Evolutionary conservation across 139 green algal species (phyloP), one percentile per base, ranked within the genome.

Genomic region (Chlamydomonas incerta): DNA sequence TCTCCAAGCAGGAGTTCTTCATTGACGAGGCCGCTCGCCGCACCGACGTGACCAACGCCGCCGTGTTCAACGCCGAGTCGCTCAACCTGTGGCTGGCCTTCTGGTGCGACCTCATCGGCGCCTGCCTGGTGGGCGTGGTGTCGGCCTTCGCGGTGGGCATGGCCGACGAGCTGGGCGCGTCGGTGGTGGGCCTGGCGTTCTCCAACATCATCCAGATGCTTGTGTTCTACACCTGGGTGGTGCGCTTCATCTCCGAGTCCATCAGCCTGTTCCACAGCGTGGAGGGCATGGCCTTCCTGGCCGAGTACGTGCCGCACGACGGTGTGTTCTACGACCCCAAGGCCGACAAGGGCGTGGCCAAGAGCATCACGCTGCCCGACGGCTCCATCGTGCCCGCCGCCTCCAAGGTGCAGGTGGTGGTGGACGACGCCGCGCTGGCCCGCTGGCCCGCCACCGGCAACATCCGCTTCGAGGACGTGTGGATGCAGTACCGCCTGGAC

Each of bases 11-110:
- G 65, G 65, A 67, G 21, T 58, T 87, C 88, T 86, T 79, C 31
- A 92, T 92, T 18, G 72, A 91, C 68, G 72, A 90, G 72, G 76
- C 89, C 52, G 90, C 93, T 72, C 72, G 86, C 52, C 50, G 80
- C 23, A 85, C 67, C 0, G 80, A 85, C 50, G 50, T 69, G 18
- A 76, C 80, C 80, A 85, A 85, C 80, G 24, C 21, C 15, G 85
- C 90, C n/a, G 76, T 94, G 72, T 94, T 93, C 82, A 90, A 88
- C 63, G 90, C 87, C 34, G 91, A 94, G 86, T 82, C n/a, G 17
- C 83, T 91, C 83, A 93, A 93, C 87, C 90, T 94, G 68, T 94
- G 91, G 91, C 87, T 94, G 33, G 90, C 91, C 58, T 94, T 94
- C 87, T 91, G 87, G 88, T 95, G 92, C 76, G 92, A 95, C 87